Base-by-base conservation (phyloP, 192 early-diverging fungal species). In the Backusella psychrophila region DNA sequence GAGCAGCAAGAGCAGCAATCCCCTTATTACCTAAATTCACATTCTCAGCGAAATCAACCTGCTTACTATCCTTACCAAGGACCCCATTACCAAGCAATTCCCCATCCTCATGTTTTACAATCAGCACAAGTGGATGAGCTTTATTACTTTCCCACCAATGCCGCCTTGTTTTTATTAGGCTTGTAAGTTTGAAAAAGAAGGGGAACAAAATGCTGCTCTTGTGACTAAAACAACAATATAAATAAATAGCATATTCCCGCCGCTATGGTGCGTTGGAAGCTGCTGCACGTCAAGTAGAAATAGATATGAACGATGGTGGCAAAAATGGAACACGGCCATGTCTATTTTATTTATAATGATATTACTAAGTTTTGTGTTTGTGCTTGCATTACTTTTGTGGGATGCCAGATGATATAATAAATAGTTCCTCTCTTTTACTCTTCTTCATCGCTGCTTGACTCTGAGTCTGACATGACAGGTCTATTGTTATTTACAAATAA, bases 401-500 rank as follows among this genome's bases (percentile, higher is more conserved):
- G 67, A 69, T 23, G 34, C n/a, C 35, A 41, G n/a, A 26, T 59
- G 53, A 69, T 21, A 38, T n/a, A 39, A 39, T 39, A 39, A 39
- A 33, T n/a, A 68, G 15, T 31, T 33, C 2, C 33, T 67, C 31
- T 38, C 12, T 9, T 21, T n/a, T 69, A 38, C 19, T 23, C 33
- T 75, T 75, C 23, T 77, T 77, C 53, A 11, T 83, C 82, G 2
- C 74, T 75, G 46, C 71, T 73, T 23, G 74, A 56, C 29, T 87
- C 86, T 36, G 84, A 84, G 26, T 88, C 89, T 29, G 85, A 84
- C 14, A 85, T 78, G 44, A 87, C 73, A 29, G 81, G 81, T 46
- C 90, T 78, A 77, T 91, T 91, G 53, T 88, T 85, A 63, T 91
- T 91, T 11, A 86, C 87, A 80, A 90, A 90, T 63, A 91, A 75